Percentiles rank a stretch among this genome's conserved stretches.
These are phyloP conservation scores for Adansonia digitata DNA, from an alignment of 345 rosid genomes.

Conservation along the genomic window DNA sequence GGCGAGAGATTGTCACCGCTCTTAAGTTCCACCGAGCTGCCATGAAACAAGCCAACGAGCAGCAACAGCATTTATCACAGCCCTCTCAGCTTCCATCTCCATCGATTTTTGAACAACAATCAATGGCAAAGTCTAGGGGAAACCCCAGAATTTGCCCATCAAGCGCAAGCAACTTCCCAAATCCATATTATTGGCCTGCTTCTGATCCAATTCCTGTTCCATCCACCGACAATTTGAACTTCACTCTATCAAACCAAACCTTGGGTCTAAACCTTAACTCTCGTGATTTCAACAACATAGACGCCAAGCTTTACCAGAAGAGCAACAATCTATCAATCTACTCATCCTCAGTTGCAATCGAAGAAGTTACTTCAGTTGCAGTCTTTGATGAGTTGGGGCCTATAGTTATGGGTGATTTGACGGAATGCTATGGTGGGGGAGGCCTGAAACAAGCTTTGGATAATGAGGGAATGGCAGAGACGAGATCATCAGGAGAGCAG, in stretches of 20 bases:
- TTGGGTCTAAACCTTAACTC: constrained; percentile 79
- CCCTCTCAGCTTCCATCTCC: constrained; percentile 25
- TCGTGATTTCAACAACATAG: constrained; percentile 65
- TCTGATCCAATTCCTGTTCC: constrained; percentile 27
- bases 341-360: constrained; percentile 35
- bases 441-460: constrained; percentile 54
- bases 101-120: constrained; percentile 35
- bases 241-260: constrained; percentile 58
- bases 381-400: constrained; percentile 19
- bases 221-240: constrained; percentile 32
- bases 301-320: constrained; percentile 42
- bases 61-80: constrained; percentile 26
- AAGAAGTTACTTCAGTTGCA: constrained; percentile 19
- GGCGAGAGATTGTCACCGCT: constrained; percentile 92
- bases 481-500: constrained; percentile 65
- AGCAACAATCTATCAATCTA: constrained; percentile 31
- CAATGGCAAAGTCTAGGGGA: constrained; percentile 40
- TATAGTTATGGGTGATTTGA: constrained; percentile 18
- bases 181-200: constrained; percentile 46
- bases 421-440: constrained; percentile 37
- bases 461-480: constrained; percentile 64
- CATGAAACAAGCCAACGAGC: constrained; percentile 75
- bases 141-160: constrained; percentile 45
- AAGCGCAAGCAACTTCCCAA: constrained; percentile 29
- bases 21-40: constrained; percentile 87